These are phyloP conservation scores for Delonix regia DNA, from an alignment of 306 rosid species.

Conservation along the genomic window DNA sequence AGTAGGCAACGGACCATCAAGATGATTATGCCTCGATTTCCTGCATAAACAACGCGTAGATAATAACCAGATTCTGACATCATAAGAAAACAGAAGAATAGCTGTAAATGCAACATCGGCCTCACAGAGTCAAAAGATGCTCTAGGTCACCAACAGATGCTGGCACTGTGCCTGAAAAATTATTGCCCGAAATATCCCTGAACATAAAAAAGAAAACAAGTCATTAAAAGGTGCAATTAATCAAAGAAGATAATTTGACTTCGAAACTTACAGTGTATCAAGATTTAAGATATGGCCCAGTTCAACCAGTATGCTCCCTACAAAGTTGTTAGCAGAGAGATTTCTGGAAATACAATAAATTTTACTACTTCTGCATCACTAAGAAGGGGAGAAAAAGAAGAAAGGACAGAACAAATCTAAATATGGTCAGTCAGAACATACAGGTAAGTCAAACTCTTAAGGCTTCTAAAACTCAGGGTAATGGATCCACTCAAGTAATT, in stretches of 20 bases:
- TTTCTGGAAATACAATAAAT: slow-evolving; percentile 49
- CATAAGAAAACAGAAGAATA: not conserved
- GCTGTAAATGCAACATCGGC: not conserved
- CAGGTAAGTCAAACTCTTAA: slow-evolving; percentile 85
- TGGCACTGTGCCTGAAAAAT: slow-evolving; percentile 74
- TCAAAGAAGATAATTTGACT: not conserved
- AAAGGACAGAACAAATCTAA: not conserved
- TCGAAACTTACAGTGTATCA: slow-evolving; percentile 65
- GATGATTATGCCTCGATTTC: slow-evolving; percentile 67
- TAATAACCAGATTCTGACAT: not conserved
- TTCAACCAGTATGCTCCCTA: slow-evolving; percentile 68
- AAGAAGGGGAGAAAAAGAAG: not conserved
- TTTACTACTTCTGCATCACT: not conserved
- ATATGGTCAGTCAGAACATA: slow-evolving; percentile 37
- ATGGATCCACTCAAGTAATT: slow-evolving; percentile 75
- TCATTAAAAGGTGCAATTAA: not conserved
- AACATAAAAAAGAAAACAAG: not conserved
- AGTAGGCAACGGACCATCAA: slow-evolving; percentile 67
- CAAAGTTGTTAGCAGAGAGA: slow-evolving; percentile 72
- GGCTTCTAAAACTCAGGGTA: slow-evolving; percentile 62
- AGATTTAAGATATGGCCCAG: slow-evolving; percentile 84
- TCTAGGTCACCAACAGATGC: slow-evolving; percentile 77
- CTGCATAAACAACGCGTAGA: slow-evolving; percentile 39
- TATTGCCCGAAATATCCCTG: slow-evolving; percentile 82
- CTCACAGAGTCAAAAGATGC: slow-evolving; percentile 85